Evolutionary conservation across 306 rosid genomes (phyloP), one percentile per base, ranked within the genome.

Genomic region (Cotoneaster glaucophyllus): DNA sequence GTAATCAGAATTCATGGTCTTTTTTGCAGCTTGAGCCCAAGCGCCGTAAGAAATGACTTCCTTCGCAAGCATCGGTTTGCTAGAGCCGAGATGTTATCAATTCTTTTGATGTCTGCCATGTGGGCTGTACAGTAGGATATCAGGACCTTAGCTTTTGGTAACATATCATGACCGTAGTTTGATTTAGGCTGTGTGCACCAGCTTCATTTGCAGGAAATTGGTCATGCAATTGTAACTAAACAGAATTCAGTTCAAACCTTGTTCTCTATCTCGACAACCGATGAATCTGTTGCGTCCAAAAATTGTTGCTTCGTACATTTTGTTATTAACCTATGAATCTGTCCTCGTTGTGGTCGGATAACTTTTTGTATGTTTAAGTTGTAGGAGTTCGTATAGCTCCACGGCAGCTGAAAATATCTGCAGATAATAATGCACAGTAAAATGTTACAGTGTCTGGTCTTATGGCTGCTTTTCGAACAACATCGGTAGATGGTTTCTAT

Each of bases 21-120:
- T 73, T 76, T 73, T 79, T 80, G 81, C 80, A 93, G 97, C 89
- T 85, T 69, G 90, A 88, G 78, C 83, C 90, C 8, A 91, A 93
- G 90, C 88, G 98, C 48, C 82, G 88, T 64, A 93, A 85, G 87
- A 84, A 88, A 82, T 86, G 85, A 86, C 69, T 79, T n/a, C 39
- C 12, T 54, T 32, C 43, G 22, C 3, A 34, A 72, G 69, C 65
- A 71, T 57, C 34, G 71, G 43, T 56, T 74, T 70, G 53, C 52
- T 32, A 14, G 37, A 66, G 75, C 67, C 45, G 5, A 76, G 77
- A 44, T 21, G 70, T 29, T 75, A 21, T 72, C 64, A 44, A 81
- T 56, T 50, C 70, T 71, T 69, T 80, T 61, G 81, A 71, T 73
- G 70, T 79, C 62, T 76, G 69, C 73, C 79, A 41, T 79, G 76